These are phyloP conservation scores for Ambrosiella xylebori DNA, from an alignment of 2,329 filamentous ascomycete genomes.

Conservation along the genomic window DNA sequence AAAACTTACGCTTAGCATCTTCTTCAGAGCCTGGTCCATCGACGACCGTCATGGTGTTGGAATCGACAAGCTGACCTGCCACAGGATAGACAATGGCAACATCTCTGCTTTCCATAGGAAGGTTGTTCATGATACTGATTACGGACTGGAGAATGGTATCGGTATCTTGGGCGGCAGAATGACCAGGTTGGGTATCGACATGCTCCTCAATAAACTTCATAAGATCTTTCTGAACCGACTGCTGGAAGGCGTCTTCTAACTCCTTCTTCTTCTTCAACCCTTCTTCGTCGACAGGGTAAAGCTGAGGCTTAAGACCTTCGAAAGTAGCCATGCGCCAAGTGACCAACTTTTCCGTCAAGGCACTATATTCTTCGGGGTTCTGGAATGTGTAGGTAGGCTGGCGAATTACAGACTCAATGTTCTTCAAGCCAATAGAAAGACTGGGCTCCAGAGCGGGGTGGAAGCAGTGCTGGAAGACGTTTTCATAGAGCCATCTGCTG, in stretches of 20 bases:
- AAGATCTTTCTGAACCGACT: constrained; percentile 20
- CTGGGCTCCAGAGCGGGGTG: constrained; percentile 68
- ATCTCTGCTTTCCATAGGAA: constrained; percentile 82
- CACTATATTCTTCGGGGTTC: constrained; percentile 77
- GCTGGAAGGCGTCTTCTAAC: constrained; percentile 47
- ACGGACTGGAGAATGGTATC: constrained; percentile 88
- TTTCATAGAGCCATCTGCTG: constrained; percentile 74
- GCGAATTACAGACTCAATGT: constrained; percentile 75
- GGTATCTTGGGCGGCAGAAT: constrained; percentile 72
- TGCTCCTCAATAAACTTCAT: constrained; percentile 50
- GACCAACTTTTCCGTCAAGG: constrained; percentile 69
- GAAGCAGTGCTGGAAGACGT: constrained; percentile 82
- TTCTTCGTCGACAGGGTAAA: constrained; percentile 47
- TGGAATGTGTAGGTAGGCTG: constrained; percentile 54
- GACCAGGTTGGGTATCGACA: constrained; percentile 53
- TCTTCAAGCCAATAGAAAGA: constrained; percentile 65
- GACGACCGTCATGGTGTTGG: constrained; percentile 74
- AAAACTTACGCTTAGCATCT: constrained; percentile 32
- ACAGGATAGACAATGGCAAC: constrained; percentile 73
- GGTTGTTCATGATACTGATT: constrained; percentile 65
- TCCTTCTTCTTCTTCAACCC: constrained; percentile 46
- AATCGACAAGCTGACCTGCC: constrained; percentile 53
- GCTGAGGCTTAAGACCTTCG: constrained; percentile 62
- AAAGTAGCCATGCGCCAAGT: constrained; percentile 88
- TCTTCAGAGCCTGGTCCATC: constrained; percentile 35